Evolutionary conservation across 306 rosid species (phyloP).

Genomic region (Prunus armeniaca): DNA sequence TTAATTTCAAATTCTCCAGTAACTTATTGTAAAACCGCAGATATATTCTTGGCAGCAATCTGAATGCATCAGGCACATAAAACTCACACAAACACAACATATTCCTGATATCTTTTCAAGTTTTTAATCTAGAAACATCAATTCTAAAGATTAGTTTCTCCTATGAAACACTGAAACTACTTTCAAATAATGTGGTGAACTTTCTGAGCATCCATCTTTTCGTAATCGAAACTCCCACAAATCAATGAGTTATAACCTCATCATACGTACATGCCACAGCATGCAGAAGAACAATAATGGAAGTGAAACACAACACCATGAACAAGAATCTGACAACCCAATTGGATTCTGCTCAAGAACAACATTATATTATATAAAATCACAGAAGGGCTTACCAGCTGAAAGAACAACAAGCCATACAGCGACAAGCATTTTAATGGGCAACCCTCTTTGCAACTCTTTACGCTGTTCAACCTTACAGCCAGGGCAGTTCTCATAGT

Average conservation of each 20-base stretch:
- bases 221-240: neutral
- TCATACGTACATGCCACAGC: neutral
- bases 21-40: neutral
- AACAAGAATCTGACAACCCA: neutral
- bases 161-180: too few species aligned
- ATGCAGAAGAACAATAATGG: neutral
- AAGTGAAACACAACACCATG: neutral
- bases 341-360: neutral
- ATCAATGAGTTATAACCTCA: neutral
- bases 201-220: neutral
- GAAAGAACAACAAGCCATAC: constrained; percentile 54
- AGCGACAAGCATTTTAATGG: constrained; percentile 33
- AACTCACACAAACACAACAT: neutral
- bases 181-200: neutral
- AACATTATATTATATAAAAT: neutral
- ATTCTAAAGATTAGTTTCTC: neutral
- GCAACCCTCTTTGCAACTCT: constrained; percentile 37
- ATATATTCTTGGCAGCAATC: too few species aligned
- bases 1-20: neutral
- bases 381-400: constrained; percentile 36
- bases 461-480: constrained; percentile 59
- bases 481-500: constrained; percentile 74
- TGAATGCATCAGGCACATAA: neutral
- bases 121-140: neutral
- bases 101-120: neutral